Evolutionary conservation across 2,329 filamentous ascomycete genomes (phyloP).

Genomic region (Aspergillus puulaauensis): DNA sequence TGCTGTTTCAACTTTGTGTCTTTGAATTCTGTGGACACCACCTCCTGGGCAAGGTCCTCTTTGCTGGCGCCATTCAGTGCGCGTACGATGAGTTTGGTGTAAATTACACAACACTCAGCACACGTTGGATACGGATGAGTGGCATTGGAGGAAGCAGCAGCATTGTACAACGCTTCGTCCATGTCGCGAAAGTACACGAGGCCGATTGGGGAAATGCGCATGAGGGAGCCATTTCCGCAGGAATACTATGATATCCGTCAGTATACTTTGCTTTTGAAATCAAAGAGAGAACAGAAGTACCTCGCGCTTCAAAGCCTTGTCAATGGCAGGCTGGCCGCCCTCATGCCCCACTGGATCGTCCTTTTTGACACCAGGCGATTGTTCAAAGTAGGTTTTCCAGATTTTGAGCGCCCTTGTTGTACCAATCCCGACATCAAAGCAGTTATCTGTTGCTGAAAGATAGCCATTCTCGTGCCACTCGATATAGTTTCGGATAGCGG

Average conservation of each 20-base stretch:
- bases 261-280: neutral
- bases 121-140: conserved; percentile 43
- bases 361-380: neutral
- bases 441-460: conserved; percentile 33
- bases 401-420: conserved; percentile 32
- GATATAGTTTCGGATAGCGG: conserved; percentile 37
- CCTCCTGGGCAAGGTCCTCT: conserved; percentile 8
- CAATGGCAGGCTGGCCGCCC: neutral
- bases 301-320: neutral
- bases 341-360: neutral
- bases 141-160: conserved; percentile 27
- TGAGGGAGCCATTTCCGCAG: conserved; percentile 44
- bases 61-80: conserved; percentile 26
- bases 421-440: conserved; percentile 42
- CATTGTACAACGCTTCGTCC: conserved; percentile 23
- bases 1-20: neutral
- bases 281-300: neutral
- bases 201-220: conserved; percentile 42
- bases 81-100: conserved; percentile 32
- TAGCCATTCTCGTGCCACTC: conserved; percentile 38
- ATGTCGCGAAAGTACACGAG: conserved; percentile 29
- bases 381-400: conserved; percentile 26
- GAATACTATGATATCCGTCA: conserved; percentile 1
- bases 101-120: conserved; percentile 41
- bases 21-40: neutral